A percentile compares a stretch with the other conserved stretches of the same genome.
Evolutionary conservation across 2,329 filamentous ascomycete genomes (phyloP).

Genomic region (Nigrospora sphaerica): DNA sequence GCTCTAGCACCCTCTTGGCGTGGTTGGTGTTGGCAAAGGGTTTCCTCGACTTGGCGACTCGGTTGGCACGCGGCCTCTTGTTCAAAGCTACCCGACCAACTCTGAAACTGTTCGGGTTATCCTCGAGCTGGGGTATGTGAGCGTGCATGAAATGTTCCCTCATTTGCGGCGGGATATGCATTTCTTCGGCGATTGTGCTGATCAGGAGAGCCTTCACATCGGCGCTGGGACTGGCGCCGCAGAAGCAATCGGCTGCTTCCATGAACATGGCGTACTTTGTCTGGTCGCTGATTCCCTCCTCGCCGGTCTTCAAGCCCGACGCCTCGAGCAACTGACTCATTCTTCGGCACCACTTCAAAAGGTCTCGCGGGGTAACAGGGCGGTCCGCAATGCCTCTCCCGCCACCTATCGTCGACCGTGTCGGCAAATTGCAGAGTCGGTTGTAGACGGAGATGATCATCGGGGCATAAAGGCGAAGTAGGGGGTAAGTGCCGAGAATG

Average conservation of each 20-base stretch:
- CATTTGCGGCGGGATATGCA: constrained; percentile 78
- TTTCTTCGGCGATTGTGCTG: constrained; percentile 70
- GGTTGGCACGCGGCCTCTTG: constrained; percentile 46
- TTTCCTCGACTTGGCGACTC: constrained; percentile 44
- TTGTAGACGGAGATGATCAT: constrained; percentile 54
- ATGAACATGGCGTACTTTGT: constrained; percentile 80
- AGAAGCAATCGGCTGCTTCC: constrained; percentile 89
- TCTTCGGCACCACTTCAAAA: constrained; percentile 86
- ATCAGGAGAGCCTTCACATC: constrained; percentile 54
- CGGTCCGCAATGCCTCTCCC: constrained; percentile 32
- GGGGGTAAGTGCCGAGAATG: constrained; percentile 62
- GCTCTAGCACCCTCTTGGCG: constrained; percentile 78
- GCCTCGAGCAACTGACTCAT: constrained; percentile 58
- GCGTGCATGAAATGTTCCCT: constrained; percentile 69
- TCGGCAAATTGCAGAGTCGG: constrained; percentile 39
- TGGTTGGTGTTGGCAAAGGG: constrained; percentile 87
- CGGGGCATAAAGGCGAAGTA: constrained; percentile 55
- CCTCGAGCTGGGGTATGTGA: constrained; percentile 64
- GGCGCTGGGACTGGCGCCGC: constrained; percentile 67
- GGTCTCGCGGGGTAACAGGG: constrained; percentile 55
- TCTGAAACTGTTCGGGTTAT: constrained; percentile 48
- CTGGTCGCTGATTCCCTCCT: constrained; percentile 65
- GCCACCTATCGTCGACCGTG: constrained; percentile 20
- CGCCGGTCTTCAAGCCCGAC: constrained; percentile 55
- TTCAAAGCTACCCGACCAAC: constrained; percentile 61